Evolutionary conservation across 2,329 filamentous ascomycete genomes (phyloP).

Genomic region (Arthrobotrys sinensis): DNA sequence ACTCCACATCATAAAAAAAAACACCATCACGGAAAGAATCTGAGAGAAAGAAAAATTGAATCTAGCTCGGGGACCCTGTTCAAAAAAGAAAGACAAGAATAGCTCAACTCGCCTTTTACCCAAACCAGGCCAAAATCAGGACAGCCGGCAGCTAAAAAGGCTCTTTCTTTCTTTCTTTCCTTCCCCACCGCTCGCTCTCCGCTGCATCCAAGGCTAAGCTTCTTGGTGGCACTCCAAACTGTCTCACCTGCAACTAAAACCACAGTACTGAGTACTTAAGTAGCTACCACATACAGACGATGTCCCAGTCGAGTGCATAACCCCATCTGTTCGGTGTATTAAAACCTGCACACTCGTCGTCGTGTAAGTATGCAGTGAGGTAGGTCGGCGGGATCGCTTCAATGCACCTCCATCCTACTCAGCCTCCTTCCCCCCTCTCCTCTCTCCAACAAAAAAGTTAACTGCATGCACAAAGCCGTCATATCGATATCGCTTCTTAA

Average conservation of each 20-base stretch:
- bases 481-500: conserved; percentile 9
- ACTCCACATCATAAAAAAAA: too few species aligned
- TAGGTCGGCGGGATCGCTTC: conserved; percentile 1
- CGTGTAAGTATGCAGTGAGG: too few species aligned
- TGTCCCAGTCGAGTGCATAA: too few species aligned
- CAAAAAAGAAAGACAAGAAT: background rate
- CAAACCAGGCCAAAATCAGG: background rate
- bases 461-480: conserved; percentile 1
- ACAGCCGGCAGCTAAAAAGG: background rate
- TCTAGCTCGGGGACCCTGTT: background rate
- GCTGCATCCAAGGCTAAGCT: background rate
- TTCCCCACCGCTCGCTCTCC: too few species aligned
- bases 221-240: background rate
- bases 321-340: too few species aligned
- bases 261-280: too few species aligned
- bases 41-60: background rate
- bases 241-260: background rate
- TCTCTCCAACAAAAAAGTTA: background rate
- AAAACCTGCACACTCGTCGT: too few species aligned
- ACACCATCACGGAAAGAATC: too few species aligned
- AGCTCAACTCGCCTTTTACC: background rate
- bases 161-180: too few species aligned
- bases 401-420: conserved; percentile 1
- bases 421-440: background rate
- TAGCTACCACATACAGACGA: too few species aligned